Base-by-base conservation (phyloP, 139 green algal species). In the Edaphochlamys debaryana region DNA sequence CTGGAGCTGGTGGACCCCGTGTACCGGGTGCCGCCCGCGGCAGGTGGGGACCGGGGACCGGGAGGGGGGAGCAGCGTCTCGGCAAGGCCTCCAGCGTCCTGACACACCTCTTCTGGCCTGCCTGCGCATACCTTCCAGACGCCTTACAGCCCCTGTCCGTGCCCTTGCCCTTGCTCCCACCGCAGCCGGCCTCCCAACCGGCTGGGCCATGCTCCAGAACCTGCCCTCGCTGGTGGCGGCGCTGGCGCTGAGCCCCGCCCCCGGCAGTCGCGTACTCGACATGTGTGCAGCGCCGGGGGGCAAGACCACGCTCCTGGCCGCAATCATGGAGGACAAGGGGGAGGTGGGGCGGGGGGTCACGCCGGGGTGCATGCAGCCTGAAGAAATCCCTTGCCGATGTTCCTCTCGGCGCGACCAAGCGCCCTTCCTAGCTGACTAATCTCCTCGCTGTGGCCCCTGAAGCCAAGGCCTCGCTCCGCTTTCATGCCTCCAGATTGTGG, bases 281-380 rank as follows among this genome's bases (percentile, higher is more conserved):
- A 97, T 99, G 97, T 99, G 96, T 58, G 97, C 96, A 0, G 94
- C 96, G 7, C 96, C 96, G 13, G 86, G 95, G 17, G 96, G 96
- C 58, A 99, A 99, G 85, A 94, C 94, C 63, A 98, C 95, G 5
- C 91, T 96, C 58, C 69, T 99, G 38, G 96, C 95, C 23, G 79
- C 95, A 82, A 87, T 96, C 25, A 98, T 99, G 96, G 25, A 52
- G 3, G 76, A 96, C 79, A 27, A 69, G n/a, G 95, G 95, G 3
- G 78, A 68, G 36, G 67, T 91, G 34, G 34, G 32, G 63, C 5
- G 63, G 32, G 63, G 32, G 27, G 17, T n/a, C n/a, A n/a, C n/a
- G n/a, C n/a, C n/a, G n/a, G n/a, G n/a, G n/a, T n/a, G n/a, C n/a
- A n/a, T n/a, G n/a, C n/a, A n/a, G n/a, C n/a, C n/a, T n/a, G n/a